Evolutionary conservation across 768 basidiomycete genomes (phyloP).

Genomic region (Exsudoporus frostii): DNA sequence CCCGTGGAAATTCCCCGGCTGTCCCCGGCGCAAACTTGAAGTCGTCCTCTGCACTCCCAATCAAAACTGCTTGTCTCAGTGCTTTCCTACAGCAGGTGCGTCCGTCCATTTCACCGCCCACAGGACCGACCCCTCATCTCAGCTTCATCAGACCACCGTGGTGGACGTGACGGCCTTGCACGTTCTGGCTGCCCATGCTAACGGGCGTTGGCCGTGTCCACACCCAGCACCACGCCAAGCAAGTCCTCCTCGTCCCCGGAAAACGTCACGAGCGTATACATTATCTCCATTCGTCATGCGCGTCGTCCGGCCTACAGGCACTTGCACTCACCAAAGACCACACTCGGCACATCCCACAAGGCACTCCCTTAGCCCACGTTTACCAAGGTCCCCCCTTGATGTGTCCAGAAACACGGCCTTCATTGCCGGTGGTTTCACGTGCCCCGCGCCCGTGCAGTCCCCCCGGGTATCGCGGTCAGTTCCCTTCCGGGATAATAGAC

Average conservation of each 20-base stretch:
- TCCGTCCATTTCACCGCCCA: background rate
- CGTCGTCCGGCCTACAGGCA: constrained; percentile 13
- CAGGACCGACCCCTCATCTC: background rate
- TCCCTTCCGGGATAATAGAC: constrained; percentile 25
- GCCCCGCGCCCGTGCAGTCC: background rate
- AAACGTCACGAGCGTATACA: constrained; percentile 14
- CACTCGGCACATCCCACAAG: background rate
- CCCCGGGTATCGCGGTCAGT: constrained; percentile 7
- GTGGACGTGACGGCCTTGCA: constrained; percentile 34
- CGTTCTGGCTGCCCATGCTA: constrained; percentile 68
- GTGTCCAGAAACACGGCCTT: background rate
- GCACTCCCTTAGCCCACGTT: constrained; percentile 2
- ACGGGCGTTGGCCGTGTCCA: constrained; percentile 55
- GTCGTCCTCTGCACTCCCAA: background rate
- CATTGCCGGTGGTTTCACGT: background rate
- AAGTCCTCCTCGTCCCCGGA: constrained; percentile 28
- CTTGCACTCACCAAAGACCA: constrained; percentile 13
- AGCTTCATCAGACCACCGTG: constrained; percentile 33
- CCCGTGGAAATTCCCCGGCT: constrained; percentile 15
- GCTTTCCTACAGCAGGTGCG: constrained; percentile 7
- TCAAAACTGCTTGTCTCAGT: background rate
- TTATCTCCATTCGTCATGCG: constrained; percentile 24
- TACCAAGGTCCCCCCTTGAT: background rate
- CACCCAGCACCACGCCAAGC: constrained; percentile 53
- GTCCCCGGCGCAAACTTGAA: constrained; percentile 8